Evolutionary conservation across 306 rosid species (phyloP).

Genomic region (Casuarina equisetifolia): DNA sequence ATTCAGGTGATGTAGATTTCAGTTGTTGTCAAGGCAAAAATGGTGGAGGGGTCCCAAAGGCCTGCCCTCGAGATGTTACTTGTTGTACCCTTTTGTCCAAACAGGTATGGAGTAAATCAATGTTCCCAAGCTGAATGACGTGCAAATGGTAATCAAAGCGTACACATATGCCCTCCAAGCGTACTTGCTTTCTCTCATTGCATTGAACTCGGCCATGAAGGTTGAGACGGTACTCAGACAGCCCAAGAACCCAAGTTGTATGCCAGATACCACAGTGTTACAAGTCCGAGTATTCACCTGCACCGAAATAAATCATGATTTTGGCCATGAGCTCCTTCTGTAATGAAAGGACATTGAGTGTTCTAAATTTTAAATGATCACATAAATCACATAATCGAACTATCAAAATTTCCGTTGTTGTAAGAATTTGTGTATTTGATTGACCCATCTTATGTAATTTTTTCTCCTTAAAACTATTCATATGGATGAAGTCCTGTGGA

Average conservation of each 20-base stretch:
- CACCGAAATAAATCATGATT: conserved; percentile 24
- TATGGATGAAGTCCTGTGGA: too few relatives aligned
- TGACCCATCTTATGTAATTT: too few relatives aligned
- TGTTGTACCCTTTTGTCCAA: conserved; percentile 57
- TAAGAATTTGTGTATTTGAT: too few relatives aligned
- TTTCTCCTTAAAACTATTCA: too few relatives aligned
- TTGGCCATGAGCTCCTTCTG: neutral
- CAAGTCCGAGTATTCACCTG: conserved; percentile 58
- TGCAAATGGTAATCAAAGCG: conserved; percentile 51
- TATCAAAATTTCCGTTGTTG: neutral
- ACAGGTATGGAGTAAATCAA: conserved; percentile 65
- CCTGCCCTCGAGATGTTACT: neutral
- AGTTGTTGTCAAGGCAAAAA: neutral
- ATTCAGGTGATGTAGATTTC: too few relatives aligned
- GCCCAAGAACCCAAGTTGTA: conserved; percentile 73
- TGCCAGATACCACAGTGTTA: conserved; percentile 54
- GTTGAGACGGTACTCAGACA: conserved; percentile 90
- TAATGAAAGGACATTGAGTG: neutral
- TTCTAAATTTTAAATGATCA: neutral
- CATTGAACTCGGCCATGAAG: conserved; percentile 78
- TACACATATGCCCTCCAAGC: conserved; percentile 79
- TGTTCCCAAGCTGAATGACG: conserved; percentile 60
- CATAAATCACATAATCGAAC: neutral
- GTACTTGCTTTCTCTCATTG: conserved; percentile 64
- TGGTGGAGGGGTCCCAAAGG: neutral